These are phyloP conservation scores for Metarhizium brunneum DNA, from an alignment of 2,329 filamentous ascomycete genomes.

Conservation along the genomic window DNA sequence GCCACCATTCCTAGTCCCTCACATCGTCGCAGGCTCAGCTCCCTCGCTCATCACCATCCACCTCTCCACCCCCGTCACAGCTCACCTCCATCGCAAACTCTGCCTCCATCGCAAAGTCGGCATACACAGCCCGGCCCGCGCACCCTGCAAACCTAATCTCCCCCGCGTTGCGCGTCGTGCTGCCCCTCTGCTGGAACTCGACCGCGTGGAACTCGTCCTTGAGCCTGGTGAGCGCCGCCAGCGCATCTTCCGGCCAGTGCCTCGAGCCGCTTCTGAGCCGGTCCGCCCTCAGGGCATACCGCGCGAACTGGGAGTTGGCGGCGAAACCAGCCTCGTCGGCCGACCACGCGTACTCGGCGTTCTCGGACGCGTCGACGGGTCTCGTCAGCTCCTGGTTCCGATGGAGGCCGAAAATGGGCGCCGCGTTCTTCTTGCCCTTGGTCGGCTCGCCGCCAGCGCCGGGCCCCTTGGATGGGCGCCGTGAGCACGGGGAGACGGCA, in stretches of 20 bases:
- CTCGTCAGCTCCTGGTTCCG: constrained; percentile 7
- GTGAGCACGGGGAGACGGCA: background rate
- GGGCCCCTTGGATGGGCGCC: background rate
- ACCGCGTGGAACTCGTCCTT: constrained; percentile 8
- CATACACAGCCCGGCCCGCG: constrained; percentile 16
- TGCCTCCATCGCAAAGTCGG: constrained; percentile 13
- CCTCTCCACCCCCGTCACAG: background rate
- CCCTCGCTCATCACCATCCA: no score
- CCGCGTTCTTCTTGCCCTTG: constrained; percentile 8
- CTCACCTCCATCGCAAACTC: constrained; percentile 9
- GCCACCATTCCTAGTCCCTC: no score
- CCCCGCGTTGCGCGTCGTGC: constrained; percentile 11
- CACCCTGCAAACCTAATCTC: constrained; percentile 17
- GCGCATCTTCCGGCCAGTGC: background rate
- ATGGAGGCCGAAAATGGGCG: constrained; percentile 13
- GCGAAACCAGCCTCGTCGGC: constrained; percentile 15
- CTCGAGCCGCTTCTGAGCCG: constrained; percentile 3
- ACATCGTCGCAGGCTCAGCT: no score
- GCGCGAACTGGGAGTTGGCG: constrained; percentile 9
- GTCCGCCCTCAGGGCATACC: constrained; percentile 14
- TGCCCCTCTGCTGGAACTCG: constrained; percentile 9
- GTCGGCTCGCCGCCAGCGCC: background rate
- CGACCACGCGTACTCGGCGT: constrained; percentile 15
- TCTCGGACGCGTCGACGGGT: constrained; percentile 4
- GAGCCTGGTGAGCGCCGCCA: constrained; percentile 7